Conservation (phyloP, 2,329 filamentous ascomycete species). For the Fusarium sp. region DNA sequence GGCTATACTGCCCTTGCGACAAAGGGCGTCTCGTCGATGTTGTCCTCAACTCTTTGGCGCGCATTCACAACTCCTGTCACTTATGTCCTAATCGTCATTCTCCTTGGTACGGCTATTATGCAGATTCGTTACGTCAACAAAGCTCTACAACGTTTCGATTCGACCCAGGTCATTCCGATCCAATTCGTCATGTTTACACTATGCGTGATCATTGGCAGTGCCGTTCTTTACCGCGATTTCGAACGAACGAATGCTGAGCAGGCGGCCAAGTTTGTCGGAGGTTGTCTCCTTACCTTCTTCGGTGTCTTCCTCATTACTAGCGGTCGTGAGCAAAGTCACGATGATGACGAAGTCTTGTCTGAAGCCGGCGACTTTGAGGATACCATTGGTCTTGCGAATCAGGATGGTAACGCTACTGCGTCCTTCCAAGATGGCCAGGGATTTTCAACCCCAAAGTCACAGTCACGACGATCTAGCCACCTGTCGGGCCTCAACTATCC, state of each 20-base stretch:
- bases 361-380: conserved; percentile 73
- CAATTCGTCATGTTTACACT: conserved; percentile 98
- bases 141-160: conserved; percentile 90
- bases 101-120: conserved; percentile 89
- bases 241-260: conserved; percentile 81
- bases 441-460: conserved; percentile 44
- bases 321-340: conserved; percentile 73
- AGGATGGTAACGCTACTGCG: conserved; percentile 53
- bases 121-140: conserved; percentile 97
- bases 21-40: conserved; percentile 94
- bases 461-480: conserved; percentile 64
- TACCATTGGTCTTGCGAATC: conserved; percentile 70
- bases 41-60: conserved; percentile 90
- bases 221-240: conserved; percentile 94
- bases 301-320: conserved; percentile 98
- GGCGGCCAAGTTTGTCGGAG: conserved; percentile 87
- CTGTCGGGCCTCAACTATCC: conserved; percentile 62
- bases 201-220: conserved; percentile 94
- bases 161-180: conserved; percentile 96
- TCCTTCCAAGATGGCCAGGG: conserved; percentile 40
- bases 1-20: conserved; percentile 97
- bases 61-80: conserved; percentile 93
- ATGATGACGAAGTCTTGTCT: conserved; percentile 66
- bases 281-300: conserved; percentile 91
- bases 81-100: conserved; percentile 83